Base-by-base conservation (phyloP, 352 stramenopile species). In the Phytophthora megakarya region DNA sequence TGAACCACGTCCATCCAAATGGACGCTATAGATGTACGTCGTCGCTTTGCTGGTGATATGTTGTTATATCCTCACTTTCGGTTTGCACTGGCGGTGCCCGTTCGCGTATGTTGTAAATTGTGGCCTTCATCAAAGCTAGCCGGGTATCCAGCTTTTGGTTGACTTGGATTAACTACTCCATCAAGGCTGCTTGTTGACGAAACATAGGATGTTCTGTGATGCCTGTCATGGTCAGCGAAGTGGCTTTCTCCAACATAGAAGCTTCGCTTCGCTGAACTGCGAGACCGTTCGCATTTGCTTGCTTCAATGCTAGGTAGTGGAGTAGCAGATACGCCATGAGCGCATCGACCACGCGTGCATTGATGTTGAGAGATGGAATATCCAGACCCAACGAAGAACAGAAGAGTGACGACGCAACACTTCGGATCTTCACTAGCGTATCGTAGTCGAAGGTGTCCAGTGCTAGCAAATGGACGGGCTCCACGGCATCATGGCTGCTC, bases 281-380 rank as follows among this genome's bases (percentile, higher is more conserved):
- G 37, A 43, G 44, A 13, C 44, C 35, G 25, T 49, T 12, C 16
- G 5, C n/a, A 1, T 46, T 42, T 5, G 50, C 23, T 0, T 18
- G 1, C 37, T 56, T 64, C 55, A 56, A 35, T 12, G 23, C 22
- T 33, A 35, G 45, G 26, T 69, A 69, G 15, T 60, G 52, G 3
- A 32, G 45, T 21, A 69, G 19, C 35, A 70, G 53, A 23, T 61
- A 50, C 22, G 22, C 33, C 2, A 56, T 57, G 22, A 65, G 61
- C 10, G 46, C 44, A 0, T 70, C 47, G n/a, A 61, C 15, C n/a
- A 65, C 61, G 12, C 6, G 19, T 18, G 16, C 25, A 23, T 55
- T 57, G 1, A 65, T 42, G 23, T 65, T 65, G 33, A 61, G 53
- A 28, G 44, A 23, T 33, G 28, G 19, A 15, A 30, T 42, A 4